Evolutionary conservation across 129 eudicot species (phyloP).

Genomic region (Mikania micrantha): DNA sequence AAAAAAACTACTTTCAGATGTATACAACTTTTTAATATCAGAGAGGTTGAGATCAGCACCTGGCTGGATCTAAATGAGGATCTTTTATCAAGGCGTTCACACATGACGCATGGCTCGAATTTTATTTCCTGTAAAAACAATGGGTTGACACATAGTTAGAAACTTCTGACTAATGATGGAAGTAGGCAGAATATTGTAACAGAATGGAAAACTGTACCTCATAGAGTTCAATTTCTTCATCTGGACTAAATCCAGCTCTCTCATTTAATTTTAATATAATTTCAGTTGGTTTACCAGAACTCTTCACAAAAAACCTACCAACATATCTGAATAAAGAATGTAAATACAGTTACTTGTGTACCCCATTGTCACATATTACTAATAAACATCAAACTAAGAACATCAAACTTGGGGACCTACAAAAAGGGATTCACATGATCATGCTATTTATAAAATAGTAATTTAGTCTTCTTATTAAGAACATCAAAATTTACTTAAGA

Average conservation of each 20-base stretch:
- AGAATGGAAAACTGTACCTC: conserved; percentile 50
- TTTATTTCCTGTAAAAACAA: conserved; percentile 69
- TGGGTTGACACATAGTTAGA: neutral
- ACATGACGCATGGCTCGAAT: conserved; percentile 91
- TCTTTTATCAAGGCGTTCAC: conserved; percentile 80
- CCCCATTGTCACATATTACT: conserved; percentile 8
- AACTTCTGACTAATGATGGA: neutral
- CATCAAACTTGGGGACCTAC: conserved; percentile 1
- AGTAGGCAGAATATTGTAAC: neutral
- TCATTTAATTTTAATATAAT: conserved; percentile 63
- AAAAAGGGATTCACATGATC: neutral
- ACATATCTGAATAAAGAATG: conserved; percentile 44
- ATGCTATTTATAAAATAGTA: neutral
- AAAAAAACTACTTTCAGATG: neutral
- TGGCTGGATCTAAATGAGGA: conserved; percentile 74
- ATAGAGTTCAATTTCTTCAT: conserved; percentile 84
- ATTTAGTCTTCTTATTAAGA: conserved; percentile 1
- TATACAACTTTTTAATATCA: neutral
- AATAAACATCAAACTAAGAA: conserved; percentile 1
- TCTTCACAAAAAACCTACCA: conserved; percentile 86
- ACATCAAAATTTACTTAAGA: conserved; percentile 2
- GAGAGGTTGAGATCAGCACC: conserved; percentile 35
- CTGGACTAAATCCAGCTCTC: conserved; percentile 79
- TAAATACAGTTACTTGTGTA: neutral
- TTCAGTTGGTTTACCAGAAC: conserved; percentile 66